Evolutionary conservation across 768 basidiomycete species (phyloP).

Genomic region (Lentinula detonsa): DNA sequence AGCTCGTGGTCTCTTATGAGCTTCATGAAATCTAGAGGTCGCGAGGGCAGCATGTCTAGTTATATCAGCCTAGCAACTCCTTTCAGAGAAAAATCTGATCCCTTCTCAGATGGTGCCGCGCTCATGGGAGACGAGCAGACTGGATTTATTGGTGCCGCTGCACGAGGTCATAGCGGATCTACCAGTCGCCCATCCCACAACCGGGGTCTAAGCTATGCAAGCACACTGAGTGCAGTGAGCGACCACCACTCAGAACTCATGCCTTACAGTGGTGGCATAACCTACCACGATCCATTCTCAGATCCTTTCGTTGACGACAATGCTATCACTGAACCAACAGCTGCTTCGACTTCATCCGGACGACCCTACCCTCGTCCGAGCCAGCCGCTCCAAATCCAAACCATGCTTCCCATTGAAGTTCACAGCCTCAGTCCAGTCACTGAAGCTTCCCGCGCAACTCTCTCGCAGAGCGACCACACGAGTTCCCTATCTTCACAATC

Average conservation of each 20-base stretch:
- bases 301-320: conserved; percentile 33
- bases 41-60: conserved; percentile 31
- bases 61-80: conserved; percentile 19
- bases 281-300: conserved; percentile 18
- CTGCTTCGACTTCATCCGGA: conserved; percentile 18
- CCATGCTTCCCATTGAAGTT: conserved; percentile 13
- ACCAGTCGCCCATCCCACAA: conserved; percentile 18
- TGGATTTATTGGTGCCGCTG: conserved; percentile 19
- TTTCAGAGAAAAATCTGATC: conserved; percentile 43
- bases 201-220: conserved; percentile 33
- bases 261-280: neutral
- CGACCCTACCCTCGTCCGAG: conserved; percentile 2
- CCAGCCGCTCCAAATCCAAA: conserved; percentile 4
- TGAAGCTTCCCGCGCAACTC: conserved; percentile 20
- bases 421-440: conserved; percentile 25
- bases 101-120: conserved; percentile 40
- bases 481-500: conserved; percentile 18
- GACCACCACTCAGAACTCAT: conserved; percentile 36
- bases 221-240: conserved; percentile 23
- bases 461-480: conserved; percentile 17
- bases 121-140: conserved; percentile 29
- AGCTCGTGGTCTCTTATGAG: conserved; percentile 51
- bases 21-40: conserved; percentile 33
- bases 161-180: conserved; percentile 8
- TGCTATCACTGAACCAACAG: conserved; percentile 26